Percentiles rank a stretch among this genome's conserved stretches.
Conservation (phyloP, 176 grass and related monocot species). For the Carex littledalei region DNA sequence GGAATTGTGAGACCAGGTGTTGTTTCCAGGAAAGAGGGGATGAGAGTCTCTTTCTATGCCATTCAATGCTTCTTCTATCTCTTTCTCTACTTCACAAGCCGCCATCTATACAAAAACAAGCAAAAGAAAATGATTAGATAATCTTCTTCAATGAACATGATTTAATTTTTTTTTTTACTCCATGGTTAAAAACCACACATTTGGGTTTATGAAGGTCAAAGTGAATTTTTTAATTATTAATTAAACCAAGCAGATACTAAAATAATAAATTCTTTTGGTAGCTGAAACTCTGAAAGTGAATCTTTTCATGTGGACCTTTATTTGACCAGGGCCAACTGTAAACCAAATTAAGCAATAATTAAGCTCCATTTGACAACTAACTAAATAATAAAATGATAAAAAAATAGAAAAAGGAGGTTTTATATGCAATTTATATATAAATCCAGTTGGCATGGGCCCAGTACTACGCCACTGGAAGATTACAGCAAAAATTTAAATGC, state of each 20-base stretch:
- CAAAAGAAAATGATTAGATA: not conserved
- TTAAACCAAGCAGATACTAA: not conserved
- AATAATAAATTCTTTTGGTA: not conserved
- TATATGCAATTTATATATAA: not conserved
- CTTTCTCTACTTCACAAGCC: slow-evolving; percentile 48
- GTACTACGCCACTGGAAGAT: not conserved
- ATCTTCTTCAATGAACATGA: not conserved
- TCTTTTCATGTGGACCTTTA: not conserved
- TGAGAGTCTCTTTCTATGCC: slow-evolving; percentile 35
- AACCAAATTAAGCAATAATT: not conserved
- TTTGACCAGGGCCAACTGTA: not conserved
- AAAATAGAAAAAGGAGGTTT: not conserved
- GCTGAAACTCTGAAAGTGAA: not conserved
- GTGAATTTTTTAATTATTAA: not conserved
- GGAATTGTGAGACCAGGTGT: slow-evolving; percentile 19
- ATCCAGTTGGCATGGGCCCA: not conserved
- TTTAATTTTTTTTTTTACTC: not conserved
- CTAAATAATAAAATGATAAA: not conserved
- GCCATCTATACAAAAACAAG: slow-evolving; percentile 39
- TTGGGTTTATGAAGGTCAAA: not conserved
- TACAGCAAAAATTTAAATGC: not conserved
- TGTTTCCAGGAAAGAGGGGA: slow-evolving; percentile 29
- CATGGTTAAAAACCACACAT: not conserved
- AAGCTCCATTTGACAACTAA: not conserved
- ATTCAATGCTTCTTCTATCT: slow-evolving; percentile 48